Percentiles rank a stretch among this genome's conserved stretches.
These are phyloP conservation scores for Hyaloperonospora brassicae DNA, from an alignment of 352 stramenopile genomes.

Conservation along the genomic window DNA sequence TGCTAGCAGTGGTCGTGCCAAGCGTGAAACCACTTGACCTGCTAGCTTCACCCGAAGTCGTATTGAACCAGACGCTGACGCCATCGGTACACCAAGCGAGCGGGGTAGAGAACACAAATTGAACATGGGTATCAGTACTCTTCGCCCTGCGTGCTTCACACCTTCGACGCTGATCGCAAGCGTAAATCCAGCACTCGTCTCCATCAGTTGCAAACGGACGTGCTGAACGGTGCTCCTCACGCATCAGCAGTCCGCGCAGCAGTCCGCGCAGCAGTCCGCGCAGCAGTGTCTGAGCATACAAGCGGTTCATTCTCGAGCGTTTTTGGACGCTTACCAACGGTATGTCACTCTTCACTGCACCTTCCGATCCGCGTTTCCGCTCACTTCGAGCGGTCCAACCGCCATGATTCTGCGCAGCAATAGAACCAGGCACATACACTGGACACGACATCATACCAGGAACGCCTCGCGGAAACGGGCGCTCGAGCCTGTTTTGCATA, in stretches of 20 bases:
- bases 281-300: conserved; percentile 28
- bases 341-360: conserved; percentile 16
- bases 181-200: conserved; percentile 45
- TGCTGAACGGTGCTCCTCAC: conserved; percentile 45
- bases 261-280: too few species aligned
- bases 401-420: conserved; percentile 20
- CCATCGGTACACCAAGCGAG: conserved; percentile 22
- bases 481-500: conserved; percentile 38
- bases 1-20: conserved; percentile 8
- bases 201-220: conserved; percentile 36
- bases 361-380: conserved; percentile 13
- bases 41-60: not conserved
- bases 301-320: conserved; percentile 33
- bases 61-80: conserved; percentile 2
- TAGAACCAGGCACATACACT: conserved; percentile 37
- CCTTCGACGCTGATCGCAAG: conserved; percentile 22
- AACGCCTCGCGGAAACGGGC: conserved; percentile 22
- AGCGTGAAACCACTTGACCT: conserved; percentile 20
- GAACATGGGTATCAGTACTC: conserved; percentile 39
- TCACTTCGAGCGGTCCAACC: conserved; percentile 19
- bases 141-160: conserved; percentile 15
- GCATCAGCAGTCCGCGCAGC: conserved; percentile 32
- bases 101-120: conserved; percentile 61
- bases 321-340: conserved; percentile 41
- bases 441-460: conserved; percentile 20